Evolutionary conservation across 176 grass and related monocot species (phyloP), one percentile per base, ranked within the genome.

Genomic region (Carex parvula): DNA sequence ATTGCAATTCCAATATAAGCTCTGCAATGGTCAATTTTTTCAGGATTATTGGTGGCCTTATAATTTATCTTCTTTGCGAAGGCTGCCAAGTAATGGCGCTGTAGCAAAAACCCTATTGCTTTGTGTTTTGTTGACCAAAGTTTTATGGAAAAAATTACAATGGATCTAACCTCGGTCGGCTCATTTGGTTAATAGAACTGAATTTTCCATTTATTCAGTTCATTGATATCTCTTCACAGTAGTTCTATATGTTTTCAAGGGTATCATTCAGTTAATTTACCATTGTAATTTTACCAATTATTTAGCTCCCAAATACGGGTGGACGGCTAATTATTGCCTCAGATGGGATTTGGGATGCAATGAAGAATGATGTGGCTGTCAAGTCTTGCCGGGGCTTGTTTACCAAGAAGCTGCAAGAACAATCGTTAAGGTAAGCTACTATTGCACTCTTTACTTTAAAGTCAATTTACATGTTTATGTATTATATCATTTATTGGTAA

Each of bases 281-380:
- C 11, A 48, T 88, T 75, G 35, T 84, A 66, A 83, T 30, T 81
- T 67, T 74, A 24, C 20, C 10, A 26, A n/a, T 78, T 78, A 13
- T 78, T 1, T 87, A 98, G 96, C 91, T 98, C 32, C 92, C 96
- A 58, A 91, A 80, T 89, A 83, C 91, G 60, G 96, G 96, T 84
- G 96, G 96, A 81, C 88, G 96, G 54, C 87, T 98, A 81, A 95
- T 98, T 89, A 98, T 98, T 83, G 96, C 96, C 81, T 98, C 96
- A 64, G 96, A 98, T 80, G 96, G 96, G 73, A 93, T 95, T 83
- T 98, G 92, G 96, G 96, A 98, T 29, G 89, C 93, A 48, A 69
- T 98, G 65, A 89, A 93, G 66, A 93, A 91, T 57, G 96, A 98
- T 33, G 77, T 85, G 82, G 96, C 96, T 39, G 96, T 91, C 26